phyloP scores from a whole-genome alignment of 768 basidiomycete species.

The Chalciporus chontae region DNA sequence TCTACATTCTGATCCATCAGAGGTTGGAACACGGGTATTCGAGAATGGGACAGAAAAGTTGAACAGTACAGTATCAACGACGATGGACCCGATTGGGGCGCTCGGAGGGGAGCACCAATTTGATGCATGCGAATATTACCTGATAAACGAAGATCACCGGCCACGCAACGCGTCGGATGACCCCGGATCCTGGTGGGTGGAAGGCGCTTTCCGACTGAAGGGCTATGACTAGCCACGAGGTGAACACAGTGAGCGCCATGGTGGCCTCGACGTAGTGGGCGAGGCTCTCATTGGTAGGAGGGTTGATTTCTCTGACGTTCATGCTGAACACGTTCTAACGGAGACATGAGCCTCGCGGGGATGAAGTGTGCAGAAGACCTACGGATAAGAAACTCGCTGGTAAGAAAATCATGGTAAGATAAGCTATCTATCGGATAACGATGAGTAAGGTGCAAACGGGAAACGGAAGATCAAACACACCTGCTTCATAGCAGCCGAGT shows the following conservation, averaged over 20 bases:
- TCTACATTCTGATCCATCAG: too few relatives aligned
- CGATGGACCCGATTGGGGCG: background rate
- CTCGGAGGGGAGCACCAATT: background rate
- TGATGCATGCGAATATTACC: background rate
- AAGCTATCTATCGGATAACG: slow-evolving; percentile 34
- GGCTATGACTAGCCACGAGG: slow-evolving; percentile 55
- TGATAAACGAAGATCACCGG: slow-evolving; percentile 15
- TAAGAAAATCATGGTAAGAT: slow-evolving; percentile 60
- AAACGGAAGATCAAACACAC: slow-evolving; percentile 6
- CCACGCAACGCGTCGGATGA: slow-evolving; percentile 17
- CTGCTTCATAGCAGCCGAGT: slow-evolving; percentile 41
- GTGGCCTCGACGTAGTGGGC: slow-evolving; percentile 39
- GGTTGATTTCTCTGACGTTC: slow-evolving; percentile 31
- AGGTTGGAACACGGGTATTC: too few relatives aligned
- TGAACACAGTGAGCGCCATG: slow-evolving; percentile 46
- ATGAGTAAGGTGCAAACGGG: slow-evolving; percentile 6
- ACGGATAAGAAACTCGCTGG: slow-evolving; percentile 46
- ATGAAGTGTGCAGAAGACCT: background rate
- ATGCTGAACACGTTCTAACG: slow-evolving; percentile 32
- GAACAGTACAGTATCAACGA: too few relatives aligned
- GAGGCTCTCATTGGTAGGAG: slow-evolving; percentile 27
- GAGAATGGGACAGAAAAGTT: background rate
- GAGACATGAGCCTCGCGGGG: slow-evolving; percentile 5
- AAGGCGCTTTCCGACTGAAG: slow-evolving; percentile 37
- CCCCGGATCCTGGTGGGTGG: background rate